These are phyloP conservation scores for Lactuca sativa DNA, from an alignment of 129 eudicot species.

Conservation along the genomic window DNA sequence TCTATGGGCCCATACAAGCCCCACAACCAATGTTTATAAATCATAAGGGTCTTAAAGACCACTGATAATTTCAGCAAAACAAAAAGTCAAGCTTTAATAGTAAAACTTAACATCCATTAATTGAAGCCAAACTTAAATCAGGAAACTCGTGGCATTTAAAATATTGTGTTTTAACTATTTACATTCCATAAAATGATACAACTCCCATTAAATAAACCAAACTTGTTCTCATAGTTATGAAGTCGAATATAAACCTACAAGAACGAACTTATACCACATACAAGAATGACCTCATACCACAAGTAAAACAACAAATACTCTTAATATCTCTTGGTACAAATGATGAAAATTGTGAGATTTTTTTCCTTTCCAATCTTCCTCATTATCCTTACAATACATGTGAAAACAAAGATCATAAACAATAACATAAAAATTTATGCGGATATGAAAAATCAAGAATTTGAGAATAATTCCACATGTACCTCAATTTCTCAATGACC, in stretches of 20 bases:
- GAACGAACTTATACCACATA: too few species aligned
- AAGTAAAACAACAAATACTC: conserved; percentile 33
- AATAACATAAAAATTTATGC: conserved; percentile 37
- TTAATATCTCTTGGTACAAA: conserved; percentile 50
- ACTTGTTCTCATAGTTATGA: conserved; percentile 44
- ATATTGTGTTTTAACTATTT: conserved; percentile 50
- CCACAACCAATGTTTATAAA: conserved; percentile 1
- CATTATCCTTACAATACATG: too few species aligned
- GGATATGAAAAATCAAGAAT: conserved; percentile 60
- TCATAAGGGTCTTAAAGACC: conserved; percentile 3
- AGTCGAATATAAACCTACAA: conserved; percentile 11
- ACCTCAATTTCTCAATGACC: conserved; percentile 40
- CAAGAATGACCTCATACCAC: too few species aligned
- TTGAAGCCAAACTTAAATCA: conserved; percentile 7
- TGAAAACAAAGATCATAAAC: conserved; percentile 42
- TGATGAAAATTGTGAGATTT: conserved; percentile 42
- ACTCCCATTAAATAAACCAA: conserved; percentile 46
- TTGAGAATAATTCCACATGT: conserved; percentile 27
- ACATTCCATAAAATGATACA: conserved; percentile 54
- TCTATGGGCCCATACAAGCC: too few species aligned
- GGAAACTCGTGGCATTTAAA: conserved; percentile 16
- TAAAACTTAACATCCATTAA: conserved; percentile 25
- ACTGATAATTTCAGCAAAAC: neutral
- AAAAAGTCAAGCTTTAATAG: conserved; percentile 9
- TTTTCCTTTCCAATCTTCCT: too few species aligned